Conservation (phyloP, 208 protist species). For the Wallacemonas sp. region DNA sequence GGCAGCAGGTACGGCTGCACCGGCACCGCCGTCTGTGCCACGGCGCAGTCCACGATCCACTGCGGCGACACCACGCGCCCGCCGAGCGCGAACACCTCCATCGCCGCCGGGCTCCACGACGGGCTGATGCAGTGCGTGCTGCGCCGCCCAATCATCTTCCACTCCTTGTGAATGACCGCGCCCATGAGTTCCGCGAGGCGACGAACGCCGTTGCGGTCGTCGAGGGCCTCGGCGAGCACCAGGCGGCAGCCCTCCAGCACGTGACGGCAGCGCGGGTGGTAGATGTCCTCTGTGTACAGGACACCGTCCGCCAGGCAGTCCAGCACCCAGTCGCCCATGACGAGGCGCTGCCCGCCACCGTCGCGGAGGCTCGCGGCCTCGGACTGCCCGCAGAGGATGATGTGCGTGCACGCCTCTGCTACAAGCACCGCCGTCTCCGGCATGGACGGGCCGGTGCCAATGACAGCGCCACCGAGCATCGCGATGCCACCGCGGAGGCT, state of each 20-base stretch:
- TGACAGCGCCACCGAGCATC: constrained; percentile 14
- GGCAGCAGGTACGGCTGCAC: constrained; percentile 28
- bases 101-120: constrained; percentile 20
- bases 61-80: constrained; percentile 31
- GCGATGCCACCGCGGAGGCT: constrained; percentile 3
- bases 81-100: constrained; percentile 20
- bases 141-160: constrained; percentile 17
- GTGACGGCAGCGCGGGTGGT: constrained; percentile 11
- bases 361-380: background rate
- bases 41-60: constrained; percentile 27
- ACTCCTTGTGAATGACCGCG: constrained; percentile 22
- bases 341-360: constrained; percentile 17
- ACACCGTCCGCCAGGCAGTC: constrained; percentile 19
- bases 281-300: constrained; percentile 16
- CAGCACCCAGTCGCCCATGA: constrained; percentile 24
- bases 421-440: background rate
- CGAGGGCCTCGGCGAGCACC: constrained; percentile 7
- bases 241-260: constrained; percentile 23
- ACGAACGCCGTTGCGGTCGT: background rate
- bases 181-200: constrained; percentile 24
- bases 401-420: constrained; percentile 15
- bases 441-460: background rate
- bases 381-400: constrained; percentile 15
- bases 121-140: constrained; percentile 27
- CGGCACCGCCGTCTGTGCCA: constrained; percentile 24